Conservation (phyloP, 176 grass and related monocot species). For the Musa itinerans region DNA sequence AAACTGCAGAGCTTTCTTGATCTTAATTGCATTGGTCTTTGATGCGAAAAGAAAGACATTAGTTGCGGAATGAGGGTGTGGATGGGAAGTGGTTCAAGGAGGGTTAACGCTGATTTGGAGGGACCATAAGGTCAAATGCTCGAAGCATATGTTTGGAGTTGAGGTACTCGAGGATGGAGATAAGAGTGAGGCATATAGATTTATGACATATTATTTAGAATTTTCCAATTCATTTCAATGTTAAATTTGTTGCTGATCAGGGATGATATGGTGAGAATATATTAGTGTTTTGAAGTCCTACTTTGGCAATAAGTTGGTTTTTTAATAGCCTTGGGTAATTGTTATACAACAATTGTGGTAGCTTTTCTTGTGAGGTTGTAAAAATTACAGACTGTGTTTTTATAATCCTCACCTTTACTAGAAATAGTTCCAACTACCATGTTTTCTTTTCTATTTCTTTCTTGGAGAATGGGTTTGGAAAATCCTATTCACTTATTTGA, state of each 20-base stretch:
- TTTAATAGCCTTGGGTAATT: not conserved
- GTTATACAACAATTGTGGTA: not conserved
- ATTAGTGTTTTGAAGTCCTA: not conserved
- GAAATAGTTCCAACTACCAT: too few relatives aligned
- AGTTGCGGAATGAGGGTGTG: not conserved
- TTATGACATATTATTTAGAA: not conserved
- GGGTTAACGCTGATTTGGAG: not conserved
- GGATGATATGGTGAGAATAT: not conserved
- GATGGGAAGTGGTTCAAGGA: not conserved
- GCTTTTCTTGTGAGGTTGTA: not conserved
- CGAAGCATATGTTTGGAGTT: not conserved
- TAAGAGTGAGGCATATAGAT: not conserved
- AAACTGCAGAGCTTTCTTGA: too few relatives aligned
- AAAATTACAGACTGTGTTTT: not conserved
- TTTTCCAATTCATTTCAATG: not conserved
- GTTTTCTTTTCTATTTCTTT: not conserved
- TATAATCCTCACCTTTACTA: not conserved
- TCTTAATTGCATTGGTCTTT: not conserved
- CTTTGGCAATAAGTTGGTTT: not conserved
- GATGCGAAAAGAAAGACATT: not conserved
- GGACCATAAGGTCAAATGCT: not conserved
- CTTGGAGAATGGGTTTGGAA: not conserved
- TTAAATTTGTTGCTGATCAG: not conserved
- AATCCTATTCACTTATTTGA: not conserved
- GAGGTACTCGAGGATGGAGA: not conserved